Conservation (phyloP, 1,139 yeast genomes). For the Blastobotrys niveus region DNA sequence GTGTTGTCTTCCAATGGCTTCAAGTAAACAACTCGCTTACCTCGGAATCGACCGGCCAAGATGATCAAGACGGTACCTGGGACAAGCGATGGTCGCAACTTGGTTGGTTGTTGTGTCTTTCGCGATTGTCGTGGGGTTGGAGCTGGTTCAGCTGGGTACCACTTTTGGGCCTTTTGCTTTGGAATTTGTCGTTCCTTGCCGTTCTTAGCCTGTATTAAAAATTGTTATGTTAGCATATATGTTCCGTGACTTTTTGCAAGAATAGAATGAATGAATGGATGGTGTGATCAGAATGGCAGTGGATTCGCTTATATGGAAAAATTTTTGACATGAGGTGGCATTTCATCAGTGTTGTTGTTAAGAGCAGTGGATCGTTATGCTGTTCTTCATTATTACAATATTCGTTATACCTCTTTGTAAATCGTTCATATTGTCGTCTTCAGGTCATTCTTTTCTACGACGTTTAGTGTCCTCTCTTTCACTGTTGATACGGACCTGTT, state of each 20-base stretch:
- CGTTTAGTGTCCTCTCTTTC: background rate
- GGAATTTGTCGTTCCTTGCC: slow-evolving; percentile 33
- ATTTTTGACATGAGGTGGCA: no score
- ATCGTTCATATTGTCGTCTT: no score
- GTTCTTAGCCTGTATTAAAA: slow-evolving; percentile 30
- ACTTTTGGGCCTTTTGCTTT: slow-evolving; percentile 67
- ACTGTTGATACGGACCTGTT: background rate
- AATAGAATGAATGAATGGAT: background rate
- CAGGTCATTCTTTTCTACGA: no score
- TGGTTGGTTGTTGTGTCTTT: slow-evolving; percentile 89
- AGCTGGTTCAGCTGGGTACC: slow-evolving; percentile 89
- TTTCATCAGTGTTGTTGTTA: no score
- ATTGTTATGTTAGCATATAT: slow-evolving; percentile 17
- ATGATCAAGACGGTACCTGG: slow-evolving; percentile 98
- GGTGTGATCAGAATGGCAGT: no score
- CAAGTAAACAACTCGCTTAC: slow-evolving; percentile 99
- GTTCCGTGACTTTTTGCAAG: background rate
- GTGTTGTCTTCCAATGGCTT: slow-evolving; percentile 99
- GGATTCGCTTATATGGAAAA: no score
- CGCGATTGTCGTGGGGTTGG: slow-evolving; percentile 60
- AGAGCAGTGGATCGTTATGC: no score
- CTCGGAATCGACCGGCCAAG: slow-evolving; percentile 99
- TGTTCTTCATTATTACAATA: no score
- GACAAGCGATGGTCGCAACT: slow-evolving; percentile 92
- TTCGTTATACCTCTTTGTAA: no score